These are phyloP conservation scores for Metschnikowia anglica DNA, from an alignment of 805 yeast species.

Conservation along the genomic window DNA sequence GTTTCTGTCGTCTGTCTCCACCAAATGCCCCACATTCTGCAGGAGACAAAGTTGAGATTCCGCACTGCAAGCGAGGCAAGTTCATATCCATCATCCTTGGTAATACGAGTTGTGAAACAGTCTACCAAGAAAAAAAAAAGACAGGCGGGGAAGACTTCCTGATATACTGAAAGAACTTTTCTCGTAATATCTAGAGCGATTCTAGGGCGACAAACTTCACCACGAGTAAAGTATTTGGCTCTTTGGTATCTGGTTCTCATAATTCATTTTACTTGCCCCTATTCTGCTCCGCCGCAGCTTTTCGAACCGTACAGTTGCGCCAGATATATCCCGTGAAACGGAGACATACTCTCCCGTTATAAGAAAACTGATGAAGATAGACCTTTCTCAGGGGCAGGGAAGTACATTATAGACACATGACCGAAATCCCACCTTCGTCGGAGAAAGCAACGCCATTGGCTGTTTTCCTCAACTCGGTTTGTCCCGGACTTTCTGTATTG, in stretches of 20 bases:
- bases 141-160: too few relatives aligned
- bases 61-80: conserved; percentile 3
- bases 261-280: conserved; percentile 1
- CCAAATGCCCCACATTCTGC: conserved; percentile 10
- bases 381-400: too few relatives aligned
- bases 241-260: too few relatives aligned
- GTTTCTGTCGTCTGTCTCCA: neutral
- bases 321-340: neutral
- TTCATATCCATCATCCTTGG: neutral
- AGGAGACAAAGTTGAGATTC: neutral
- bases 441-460: conserved; percentile 29
- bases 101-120: neutral
- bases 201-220: too few relatives aligned
- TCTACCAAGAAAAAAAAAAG: neutral
- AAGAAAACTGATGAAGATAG: neutral
- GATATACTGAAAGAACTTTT: too few relatives aligned
- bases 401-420: conserved; percentile 8
- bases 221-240: too few relatives aligned
- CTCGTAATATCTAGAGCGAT: too few relatives aligned
- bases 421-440: conserved; percentile 9
- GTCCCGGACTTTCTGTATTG: conserved; percentile 36
- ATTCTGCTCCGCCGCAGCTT: neutral
- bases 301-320: neutral
- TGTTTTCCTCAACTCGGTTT: conserved; percentile 35
- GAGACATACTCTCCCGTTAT: too few relatives aligned